Conservation (phyloP, 371 early-diverging fungal species). For the Dichotomocladium elegans region DNA sequence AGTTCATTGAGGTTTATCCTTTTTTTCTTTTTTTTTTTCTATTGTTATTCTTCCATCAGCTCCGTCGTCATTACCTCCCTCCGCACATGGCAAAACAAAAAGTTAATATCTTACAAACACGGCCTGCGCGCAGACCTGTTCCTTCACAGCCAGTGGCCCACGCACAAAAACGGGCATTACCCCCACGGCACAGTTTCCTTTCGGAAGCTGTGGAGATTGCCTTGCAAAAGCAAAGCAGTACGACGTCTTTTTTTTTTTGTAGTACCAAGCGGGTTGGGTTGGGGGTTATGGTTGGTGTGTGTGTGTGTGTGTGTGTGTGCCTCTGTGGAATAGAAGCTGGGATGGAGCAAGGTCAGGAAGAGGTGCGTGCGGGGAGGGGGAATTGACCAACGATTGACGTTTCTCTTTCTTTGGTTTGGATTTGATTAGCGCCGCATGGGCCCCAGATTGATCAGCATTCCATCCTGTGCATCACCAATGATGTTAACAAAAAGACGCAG, state of each 20-base stretch:
- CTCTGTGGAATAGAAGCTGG: too few species aligned
- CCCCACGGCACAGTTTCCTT: slow-evolving; percentile 21
- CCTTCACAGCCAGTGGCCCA: too few species aligned
- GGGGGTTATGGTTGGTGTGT: too few species aligned
- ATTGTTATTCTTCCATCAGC: too few species aligned
- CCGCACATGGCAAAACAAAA: not conserved
- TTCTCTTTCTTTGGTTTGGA: not conserved
- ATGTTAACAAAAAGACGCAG: not conserved
- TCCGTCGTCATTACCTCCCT: too few species aligned
- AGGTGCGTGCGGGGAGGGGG: not conserved
- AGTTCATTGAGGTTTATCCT: too few species aligned
- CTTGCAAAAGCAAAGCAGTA: slow-evolving; percentile 17
- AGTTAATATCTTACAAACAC: not conserved
- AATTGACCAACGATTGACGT: not conserved
- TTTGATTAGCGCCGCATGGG: not conserved
- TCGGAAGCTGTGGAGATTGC: slow-evolving; percentile 21
- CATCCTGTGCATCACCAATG: not conserved
- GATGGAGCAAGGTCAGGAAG: slow-evolving; percentile 7
- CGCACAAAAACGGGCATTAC: slow-evolving; percentile 23
- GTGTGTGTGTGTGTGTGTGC: too few species aligned
- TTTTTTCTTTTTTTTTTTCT: too few species aligned
- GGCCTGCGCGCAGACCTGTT: not conserved
- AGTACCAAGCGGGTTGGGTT: too few species aligned
- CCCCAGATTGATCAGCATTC: slow-evolving; percentile 5
- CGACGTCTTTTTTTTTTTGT: too few species aligned